Percentiles rank a stretch among this genome's conserved stretches.
phyloP scores from a whole-genome alignment of 495 filamentous ascomycete genomes.

The Immersiella caudata region DNA sequence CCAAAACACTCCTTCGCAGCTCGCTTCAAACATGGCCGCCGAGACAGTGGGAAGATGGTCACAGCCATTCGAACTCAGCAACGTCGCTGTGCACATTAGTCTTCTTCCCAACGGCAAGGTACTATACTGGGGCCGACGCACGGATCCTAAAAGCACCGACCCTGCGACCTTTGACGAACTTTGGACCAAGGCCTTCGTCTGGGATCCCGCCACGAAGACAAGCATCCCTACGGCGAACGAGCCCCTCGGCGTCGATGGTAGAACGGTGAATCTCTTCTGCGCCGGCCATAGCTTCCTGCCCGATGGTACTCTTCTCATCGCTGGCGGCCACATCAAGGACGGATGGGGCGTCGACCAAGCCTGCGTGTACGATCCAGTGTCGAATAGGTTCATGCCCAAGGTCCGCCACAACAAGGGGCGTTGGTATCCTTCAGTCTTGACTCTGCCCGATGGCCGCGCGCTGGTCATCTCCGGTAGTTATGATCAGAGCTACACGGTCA shows the following conservation, averaged over 20 bases:
- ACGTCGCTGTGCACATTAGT: slow-evolving; percentile 16
- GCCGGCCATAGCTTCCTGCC: slow-evolving; percentile 15
- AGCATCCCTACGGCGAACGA: slow-evolving; percentile 18
- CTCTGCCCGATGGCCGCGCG: slow-evolving; percentile 16
- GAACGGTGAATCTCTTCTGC: slow-evolving; percentile 18
- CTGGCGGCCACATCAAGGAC: slow-evolving; percentile 16
- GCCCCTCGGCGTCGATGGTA: not conserved
- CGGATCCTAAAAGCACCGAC: slow-evolving; percentile 6
- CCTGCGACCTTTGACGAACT: not conserved
- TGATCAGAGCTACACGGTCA: not conserved
- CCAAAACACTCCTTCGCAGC: no score
- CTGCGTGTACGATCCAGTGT: slow-evolving; percentile 5
- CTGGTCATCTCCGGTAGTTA: slow-evolving; percentile 13
- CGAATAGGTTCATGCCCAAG: slow-evolving; percentile 18
- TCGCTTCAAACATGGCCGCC: not conserved
- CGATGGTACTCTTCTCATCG: slow-evolving; percentile 14
- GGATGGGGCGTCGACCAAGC: slow-evolving; percentile 10
- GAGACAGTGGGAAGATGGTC: slow-evolving; percentile 10
- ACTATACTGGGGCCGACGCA: slow-evolving; percentile 17
- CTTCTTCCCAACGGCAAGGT: slow-evolving; percentile 19
- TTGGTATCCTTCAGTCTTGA: slow-evolving; percentile 20
- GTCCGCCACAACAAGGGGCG: slow-evolving; percentile 8
- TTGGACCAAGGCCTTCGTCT: slow-evolving; percentile 19
- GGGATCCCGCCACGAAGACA: slow-evolving; percentile 8
- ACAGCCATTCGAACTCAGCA: slow-evolving; percentile 10